These are phyloP conservation scores for Trichoderma reesei DNA, from an alignment of 495 filamentous ascomycete genomes.

Conservation along the genomic window DNA sequence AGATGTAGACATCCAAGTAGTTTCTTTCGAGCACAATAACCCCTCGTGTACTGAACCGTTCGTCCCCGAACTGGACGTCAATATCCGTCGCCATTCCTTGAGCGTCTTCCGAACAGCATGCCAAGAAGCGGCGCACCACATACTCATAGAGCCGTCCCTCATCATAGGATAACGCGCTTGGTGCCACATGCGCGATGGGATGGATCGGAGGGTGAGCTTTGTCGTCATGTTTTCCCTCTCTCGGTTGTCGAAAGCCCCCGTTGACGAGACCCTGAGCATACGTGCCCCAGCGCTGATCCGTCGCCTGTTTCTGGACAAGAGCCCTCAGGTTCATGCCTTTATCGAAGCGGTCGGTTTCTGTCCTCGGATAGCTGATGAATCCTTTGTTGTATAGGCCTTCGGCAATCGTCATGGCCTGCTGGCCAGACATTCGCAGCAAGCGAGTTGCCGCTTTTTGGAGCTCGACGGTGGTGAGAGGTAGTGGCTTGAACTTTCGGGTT, in stretches of 20 bases:
- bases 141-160: constrained; percentile 86
- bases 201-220: constrained; percentile 97
- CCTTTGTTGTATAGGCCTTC: constrained; percentile 89
- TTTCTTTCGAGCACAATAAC: constrained; percentile 82
- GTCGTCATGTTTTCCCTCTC: constrained; percentile 80
- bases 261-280: constrained; percentile 73
- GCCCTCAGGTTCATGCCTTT: constrained; percentile 74
- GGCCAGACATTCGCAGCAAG: constrained; percentile 76
- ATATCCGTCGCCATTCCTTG: constrained; percentile 74
- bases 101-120: constrained; percentile 93
- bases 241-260: constrained; percentile 71
- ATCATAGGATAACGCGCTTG: constrained; percentile 48
- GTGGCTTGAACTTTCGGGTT: constrained; percentile 85
- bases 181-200: constrained; percentile 69
- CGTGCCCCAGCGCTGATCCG: constrained; percentile 63
- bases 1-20: constrained; percentile 91
- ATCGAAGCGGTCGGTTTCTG: constrained; percentile 95
- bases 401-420: constrained; percentile 79
- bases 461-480: constrained; percentile 95
- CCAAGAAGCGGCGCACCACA: constrained; percentile 85
- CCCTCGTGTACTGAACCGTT: constrained; percentile 69
- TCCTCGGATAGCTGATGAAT: constrained; percentile 94
- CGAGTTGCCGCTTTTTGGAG: constrained; percentile 91
- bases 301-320: constrained; percentile 75
- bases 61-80: constrained; percentile 76